Evolutionary conservation across 140 eudicot species (phyloP), one percentile per base, ranked within the genome.

Genomic region (Flaveria floridana): DNA sequence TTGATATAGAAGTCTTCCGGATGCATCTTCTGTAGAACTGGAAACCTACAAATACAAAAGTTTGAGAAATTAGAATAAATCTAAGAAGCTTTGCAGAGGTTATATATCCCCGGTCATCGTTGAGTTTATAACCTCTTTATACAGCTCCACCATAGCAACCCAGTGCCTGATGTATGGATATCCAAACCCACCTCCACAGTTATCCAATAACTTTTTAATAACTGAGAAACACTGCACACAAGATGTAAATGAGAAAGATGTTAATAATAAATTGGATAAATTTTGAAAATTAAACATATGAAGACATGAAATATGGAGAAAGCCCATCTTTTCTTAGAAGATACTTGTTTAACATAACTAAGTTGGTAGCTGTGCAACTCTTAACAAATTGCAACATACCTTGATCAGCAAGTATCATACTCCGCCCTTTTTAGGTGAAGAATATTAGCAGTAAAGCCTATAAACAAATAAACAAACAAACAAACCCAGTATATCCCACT

Each of bases 1-100:
- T 58, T 95, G 97, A 42, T 71, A 87, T 20, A 85, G 73, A 79
- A 89, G 78, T 86, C 87, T 85, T 78, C 95, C 97, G 34, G 92
- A 88, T 65, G 87, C 78, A 83, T 88, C 96, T 68, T 88, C 91
- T 12, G 79, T 71, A 73, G 79, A 46, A 34, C 76, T 71, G 56
- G 86, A 84, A 74, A 91, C 91, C 99, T 95, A 75, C 50, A 76
- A 23, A 68, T 44, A 50, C 76, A 39, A 68, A 25, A 41, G 64
- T 74, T 21, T 65, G 11, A 50, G 73, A 56, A 7, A 73, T n/a
- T 8, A 8, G 72, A 34, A 25, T 37, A 62, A 68, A 76, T 34
- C 62, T 71, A 23, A 74, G 71, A 86, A n/a, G 61, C 72, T 58
- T 14, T 57, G 62, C 59, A 57, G 46, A 39, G 25, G 69, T n/a